phyloP scores from a whole-genome alignment of 805 yeast genomes.

The Sugiyamaella mastotermitis region DNA sequence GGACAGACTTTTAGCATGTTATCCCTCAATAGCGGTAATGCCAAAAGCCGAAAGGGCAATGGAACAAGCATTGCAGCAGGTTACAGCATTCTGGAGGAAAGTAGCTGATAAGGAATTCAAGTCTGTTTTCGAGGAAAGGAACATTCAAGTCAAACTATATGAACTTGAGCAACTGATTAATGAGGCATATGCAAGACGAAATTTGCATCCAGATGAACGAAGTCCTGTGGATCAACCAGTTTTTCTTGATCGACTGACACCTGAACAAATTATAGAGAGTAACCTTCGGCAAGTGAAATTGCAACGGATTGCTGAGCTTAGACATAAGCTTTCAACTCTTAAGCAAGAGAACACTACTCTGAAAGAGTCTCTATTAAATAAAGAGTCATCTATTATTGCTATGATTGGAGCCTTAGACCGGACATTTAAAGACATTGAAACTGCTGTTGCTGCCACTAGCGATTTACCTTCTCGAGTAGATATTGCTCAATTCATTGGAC shows the following conservation, averaged over 20 bases:
- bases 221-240: conserved; percentile 16
- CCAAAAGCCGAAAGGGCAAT: conserved; percentile 41
- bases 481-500: conserved; percentile 8
- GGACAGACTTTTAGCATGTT: conserved; percentile 49
- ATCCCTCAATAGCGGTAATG: conserved; percentile 45
- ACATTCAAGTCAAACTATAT: conserved; percentile 32
- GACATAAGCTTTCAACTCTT: conserved; percentile 2
- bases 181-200: conserved; percentile 25
- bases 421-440: conserved; percentile 9
- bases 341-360: conserved; percentile 10
- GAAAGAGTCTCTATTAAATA: conserved; percentile 4
- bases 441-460: conserved; percentile 8
- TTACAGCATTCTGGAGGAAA: conserved; percentile 45
- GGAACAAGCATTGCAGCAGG: conserved; percentile 46
- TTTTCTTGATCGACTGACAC: conserved; percentile 24
- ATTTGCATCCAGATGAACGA: neutral
- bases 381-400: neutral
- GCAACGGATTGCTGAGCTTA: conserved; percentile 19
- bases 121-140: conserved; percentile 44
- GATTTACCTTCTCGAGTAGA: conserved; percentile 11
- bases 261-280: conserved; percentile 26
- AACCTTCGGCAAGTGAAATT: conserved; percentile 22
- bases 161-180: conserved; percentile 36
- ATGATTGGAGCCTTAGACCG: conserved; percentile 1
- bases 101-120: conserved; percentile 46